These are phyloP conservation scores for Saturnispora quitensis DNA, from an alignment of 805 yeast species.

Conservation along the genomic window DNA sequence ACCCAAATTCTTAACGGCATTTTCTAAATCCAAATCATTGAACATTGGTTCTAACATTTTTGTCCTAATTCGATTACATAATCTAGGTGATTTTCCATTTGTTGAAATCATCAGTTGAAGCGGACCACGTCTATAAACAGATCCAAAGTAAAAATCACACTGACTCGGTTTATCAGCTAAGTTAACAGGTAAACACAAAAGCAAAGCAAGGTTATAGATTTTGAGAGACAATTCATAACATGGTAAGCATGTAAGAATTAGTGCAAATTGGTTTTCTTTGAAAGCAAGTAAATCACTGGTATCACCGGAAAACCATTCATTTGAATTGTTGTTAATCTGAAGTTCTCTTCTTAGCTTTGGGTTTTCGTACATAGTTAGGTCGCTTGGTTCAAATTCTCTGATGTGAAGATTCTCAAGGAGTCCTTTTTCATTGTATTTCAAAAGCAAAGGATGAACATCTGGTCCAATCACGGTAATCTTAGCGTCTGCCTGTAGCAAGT, in stretches of 20 bases:
- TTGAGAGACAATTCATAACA: slow-evolving; percentile 50
- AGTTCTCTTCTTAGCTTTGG: slow-evolving; percentile 5
- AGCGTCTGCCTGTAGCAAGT: slow-evolving; percentile 62
- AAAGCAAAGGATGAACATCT: slow-evolving; percentile 28
- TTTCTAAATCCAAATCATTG: slow-evolving; percentile 34
- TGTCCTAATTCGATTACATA: slow-evolving; percentile 54
- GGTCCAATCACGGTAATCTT: slow-evolving; percentile 52
- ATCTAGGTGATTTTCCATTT: slow-evolving; percentile 73
- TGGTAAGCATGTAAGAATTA: slow-evolving; percentile 69
- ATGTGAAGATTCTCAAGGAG: slow-evolving; percentile 33
- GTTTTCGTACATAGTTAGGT: slow-evolving; percentile 42
- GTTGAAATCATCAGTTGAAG: slow-evolving; percentile 77
- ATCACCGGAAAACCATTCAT: slow-evolving; percentile 14
- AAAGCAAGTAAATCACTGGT: slow-evolving; percentile 26
- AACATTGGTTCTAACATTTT: slow-evolving; percentile 39
- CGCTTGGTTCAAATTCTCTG: slow-evolving; percentile 38
- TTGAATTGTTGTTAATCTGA: slow-evolving; percentile 5
- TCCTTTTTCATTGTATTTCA: slow-evolving; percentile 30
- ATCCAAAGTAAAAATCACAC: slow-evolving; percentile 83
- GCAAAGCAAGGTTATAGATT: slow-evolving; percentile 44
- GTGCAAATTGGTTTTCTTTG: slow-evolving; percentile 38
- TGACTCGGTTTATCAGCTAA: slow-evolving; percentile 78
- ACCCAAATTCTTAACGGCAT: slow-evolving; percentile 55
- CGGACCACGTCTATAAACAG: slow-evolving; percentile 63
- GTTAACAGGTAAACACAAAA: slow-evolving; percentile 50